Evolutionary conservation across 352 stramenopile species (phyloP).

Genomic region (Globisporangium mamillatum): DNA sequence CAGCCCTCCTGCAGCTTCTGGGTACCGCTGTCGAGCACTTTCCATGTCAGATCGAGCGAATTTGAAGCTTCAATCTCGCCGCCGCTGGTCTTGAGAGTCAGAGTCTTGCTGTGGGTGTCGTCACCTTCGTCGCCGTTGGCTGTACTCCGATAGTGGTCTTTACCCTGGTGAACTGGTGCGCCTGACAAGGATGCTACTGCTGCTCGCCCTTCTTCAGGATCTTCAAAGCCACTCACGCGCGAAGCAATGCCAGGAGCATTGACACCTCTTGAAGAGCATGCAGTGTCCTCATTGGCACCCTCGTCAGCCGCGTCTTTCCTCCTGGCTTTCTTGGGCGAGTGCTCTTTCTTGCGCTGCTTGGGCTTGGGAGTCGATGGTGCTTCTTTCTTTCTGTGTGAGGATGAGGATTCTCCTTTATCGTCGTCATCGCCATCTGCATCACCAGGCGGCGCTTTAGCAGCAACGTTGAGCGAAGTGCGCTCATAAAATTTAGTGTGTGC

Average conservation of each 20-base stretch:
- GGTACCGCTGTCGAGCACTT: too few relatives aligned
- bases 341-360: constrained; percentile 13
- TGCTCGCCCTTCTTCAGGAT: not conserved
- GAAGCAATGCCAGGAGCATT: not conserved
- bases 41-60: not conserved
- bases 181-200: not conserved
- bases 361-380: not conserved
- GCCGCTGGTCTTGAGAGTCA: not conserved
- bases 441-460: not conserved
- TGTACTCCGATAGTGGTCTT: too few relatives aligned
- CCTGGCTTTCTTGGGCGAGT: not conserved
- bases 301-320: not conserved
- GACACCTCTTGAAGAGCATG: not conserved
- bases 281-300: too few relatives aligned
- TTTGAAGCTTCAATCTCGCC: not conserved
- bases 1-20: too few relatives aligned
- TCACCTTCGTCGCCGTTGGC: too few relatives aligned
- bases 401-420: not conserved
- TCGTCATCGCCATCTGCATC: not conserved
- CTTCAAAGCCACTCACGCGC: not conserved
- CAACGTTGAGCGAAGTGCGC: not conserved
- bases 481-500: not conserved
- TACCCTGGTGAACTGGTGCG: not conserved
- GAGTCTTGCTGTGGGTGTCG: not conserved
- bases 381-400: not conserved